Evolutionary conservation across 768 basidiomycete species (phyloP), one percentile per base, ranked within the genome.

Genomic region (Xerocomus potaroensis): DNA sequence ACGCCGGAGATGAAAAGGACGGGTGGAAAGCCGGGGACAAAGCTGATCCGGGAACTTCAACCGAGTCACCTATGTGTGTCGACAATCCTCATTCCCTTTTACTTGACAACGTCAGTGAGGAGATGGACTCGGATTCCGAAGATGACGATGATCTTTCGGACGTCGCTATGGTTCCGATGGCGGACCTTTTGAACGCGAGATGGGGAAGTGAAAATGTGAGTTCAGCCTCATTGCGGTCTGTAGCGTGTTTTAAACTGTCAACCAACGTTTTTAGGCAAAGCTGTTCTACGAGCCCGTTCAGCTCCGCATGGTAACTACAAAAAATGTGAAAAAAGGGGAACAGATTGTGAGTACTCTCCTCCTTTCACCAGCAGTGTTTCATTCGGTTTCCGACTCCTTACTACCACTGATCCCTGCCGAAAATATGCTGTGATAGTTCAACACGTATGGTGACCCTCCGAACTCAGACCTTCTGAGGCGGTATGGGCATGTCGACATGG

Each of bases 81-180:
- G 70, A 66, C 31, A 54, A 58, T 1, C 18, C 3, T 18, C 26
- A 29, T 14, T 15, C 50, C 36, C 8, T 48, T 38, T 14, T 7
- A 30, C 23, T 43, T 31, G 15, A 57, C 50, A 23, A 40, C 8
- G 21, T 56, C 41, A 19, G 56, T 48, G 36, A 56, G 14, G 72
- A 67, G n/a, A 65, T 64, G 18, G 70, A 68, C 16, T 72, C 74
- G 3, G 77, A 74, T 18, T 65, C 65, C 3, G 67, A 69, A 6
- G 57, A 66, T 61, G 55, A 69, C 11, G 76, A 77, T 2, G 77
- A 81, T 48, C 69, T 78, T 6, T 73, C 76, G 9, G 80, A 87
- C 51, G 80, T 89, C 9, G 81, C 87, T 3, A 93, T 98, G 92
- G 87, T 97, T 4, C 94, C 95, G 0, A 82, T 98, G 71, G 96